Conservation (phyloP, 805 yeast species). For the Candida fluviatilis region DNA sequence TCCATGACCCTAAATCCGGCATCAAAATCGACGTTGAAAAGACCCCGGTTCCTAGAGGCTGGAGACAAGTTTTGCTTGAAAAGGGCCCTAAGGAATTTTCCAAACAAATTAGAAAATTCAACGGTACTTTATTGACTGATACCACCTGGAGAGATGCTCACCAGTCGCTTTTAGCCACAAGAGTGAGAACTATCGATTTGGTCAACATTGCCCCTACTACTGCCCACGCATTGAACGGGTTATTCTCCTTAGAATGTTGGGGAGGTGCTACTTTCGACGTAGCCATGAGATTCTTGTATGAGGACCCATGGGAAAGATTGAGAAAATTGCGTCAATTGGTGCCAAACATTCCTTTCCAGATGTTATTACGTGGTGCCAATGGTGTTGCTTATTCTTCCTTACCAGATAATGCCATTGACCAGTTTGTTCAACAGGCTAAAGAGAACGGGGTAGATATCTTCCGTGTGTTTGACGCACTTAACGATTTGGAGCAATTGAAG, state of each 20-base stretch:
- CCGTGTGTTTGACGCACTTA: conserved; percentile 96
- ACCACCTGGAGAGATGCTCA: conserved; percentile 99
- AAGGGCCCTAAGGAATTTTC: conserved; percentile 91
- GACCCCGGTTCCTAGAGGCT: conserved; percentile 61
- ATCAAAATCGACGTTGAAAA: conserved; percentile 54
- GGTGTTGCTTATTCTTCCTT: conserved; percentile 98
- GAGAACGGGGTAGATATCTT: conserved; percentile 95
- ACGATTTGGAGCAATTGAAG: conserved; percentile 92
- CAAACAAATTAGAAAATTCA: conserved; percentile 72
- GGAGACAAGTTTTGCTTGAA: conserved; percentile 84
- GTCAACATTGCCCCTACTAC: conserved; percentile 91
- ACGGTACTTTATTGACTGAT: conserved; percentile 93
- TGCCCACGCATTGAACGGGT: conserved; percentile 82
- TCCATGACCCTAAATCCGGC: conserved; percentile 61
- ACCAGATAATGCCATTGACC: conserved; percentile 98
- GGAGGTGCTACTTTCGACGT: conserved; percentile 99
- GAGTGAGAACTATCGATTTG: conserved; percentile 92
- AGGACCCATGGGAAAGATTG: conserved; percentile 98
- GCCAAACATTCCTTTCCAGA: conserved; percentile 98
- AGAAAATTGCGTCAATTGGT: conserved; percentile 82
- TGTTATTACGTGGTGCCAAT: conserved; percentile 98
- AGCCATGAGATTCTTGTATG: conserved; percentile 96
- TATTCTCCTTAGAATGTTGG: conserved; percentile 98
- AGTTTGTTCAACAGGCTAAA: conserved; percentile 91
- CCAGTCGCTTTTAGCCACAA: conserved; percentile 94